phyloP scores from a whole-genome alignment of 768 basidiomycete genomes.

The Lactarius sanguifluus region DNA sequence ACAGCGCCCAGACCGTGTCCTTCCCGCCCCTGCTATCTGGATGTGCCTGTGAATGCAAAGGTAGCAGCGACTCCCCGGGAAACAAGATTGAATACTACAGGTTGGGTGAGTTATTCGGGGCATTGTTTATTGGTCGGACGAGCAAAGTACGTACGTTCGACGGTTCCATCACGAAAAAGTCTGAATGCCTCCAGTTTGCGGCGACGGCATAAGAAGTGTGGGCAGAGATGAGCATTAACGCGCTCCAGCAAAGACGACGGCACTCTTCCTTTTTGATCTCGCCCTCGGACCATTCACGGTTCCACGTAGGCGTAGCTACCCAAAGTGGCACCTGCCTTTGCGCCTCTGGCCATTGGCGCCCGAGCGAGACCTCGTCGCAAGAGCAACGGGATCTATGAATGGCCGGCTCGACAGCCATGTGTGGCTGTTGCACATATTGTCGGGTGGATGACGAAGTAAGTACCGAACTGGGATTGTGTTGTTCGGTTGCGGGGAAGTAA shows the following conservation, averaged over 20 bases:
- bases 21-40: slow-evolving; percentile 44
- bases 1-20: slow-evolving; percentile 74
- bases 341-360: slow-evolving; percentile 49
- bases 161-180: slow-evolving; percentile 61
- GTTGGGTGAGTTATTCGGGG: background rate
- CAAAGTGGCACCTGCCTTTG: slow-evolving; percentile 59
- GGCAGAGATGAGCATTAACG: slow-evolving; percentile 61
- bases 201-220: slow-evolving; percentile 61
- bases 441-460: slow-evolving; percentile 2
- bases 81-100: slow-evolving; percentile 68
- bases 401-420: background rate
- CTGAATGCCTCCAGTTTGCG: slow-evolving; percentile 35
- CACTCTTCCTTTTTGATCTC: slow-evolving; percentile 72
- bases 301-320: slow-evolving; percentile 66
- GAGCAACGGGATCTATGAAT: slow-evolving; percentile 37
- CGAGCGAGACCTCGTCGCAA: slow-evolving; percentile 52
- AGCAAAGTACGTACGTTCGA: slow-evolving; percentile 54
- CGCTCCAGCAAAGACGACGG: slow-evolving; percentile 72
- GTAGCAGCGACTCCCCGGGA: slow-evolving; percentile 62
- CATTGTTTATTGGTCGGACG: background rate
- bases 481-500: background rate
- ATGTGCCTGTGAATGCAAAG: slow-evolving; percentile 35
- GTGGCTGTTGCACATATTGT: slow-evolving; percentile 5
- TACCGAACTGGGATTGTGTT: background rate
- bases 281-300: slow-evolving; percentile 52